Evolutionary conservation across 1,284 basidiomycete genomes (phyloP), one percentile per base, ranked within the genome.

Genomic region (Fistulinella cinereoalba): DNA sequence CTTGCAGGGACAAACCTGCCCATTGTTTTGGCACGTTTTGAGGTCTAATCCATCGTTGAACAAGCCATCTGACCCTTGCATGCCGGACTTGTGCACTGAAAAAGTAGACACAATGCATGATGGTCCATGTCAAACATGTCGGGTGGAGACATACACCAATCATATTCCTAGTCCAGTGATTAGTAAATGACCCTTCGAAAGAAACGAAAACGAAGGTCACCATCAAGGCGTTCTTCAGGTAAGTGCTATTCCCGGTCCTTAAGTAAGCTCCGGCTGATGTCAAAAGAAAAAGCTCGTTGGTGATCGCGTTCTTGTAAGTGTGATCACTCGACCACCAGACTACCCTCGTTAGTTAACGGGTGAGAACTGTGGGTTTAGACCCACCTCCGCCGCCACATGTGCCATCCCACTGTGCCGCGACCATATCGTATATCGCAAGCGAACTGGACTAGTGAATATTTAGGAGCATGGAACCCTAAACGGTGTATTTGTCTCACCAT

Each of bases 241-340:
- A 75, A 0, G 62, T 60, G 22, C 64, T 53, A 22, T 69, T 66
- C 1, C 59, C 44, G 32, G 61, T 70, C 43, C 74, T 64, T 36
- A 72, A 51, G 56, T 73, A 78, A 11, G 72, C 75, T 31, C 62
- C 50, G 4, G 77, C 76, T 2, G 78, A 80, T 11, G 71, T 67
- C 33, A 72, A 62, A 18, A 80, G 64, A 64, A 77, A 80, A 9
- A 80, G 65, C 46, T 79, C 70, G 51, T 80, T 80, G 18, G 79
- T 80, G 47, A 80, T 73, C 6, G 78, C 75, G 47, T 80, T 79
- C 63, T 80, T 80, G 66, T 80, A 80, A 0, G 68, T 73, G 53
- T 75, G 73, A 18, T 66, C 75, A 8, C 68, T 70, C 12, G 71
- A 73, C 79, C 79, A 80, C 77, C 78, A 80, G 13, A 80, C 77